Evolutionary conservation across 495 filamentous ascomycete species (phyloP).

Genomic region (Cladorrhinum samala): DNA sequence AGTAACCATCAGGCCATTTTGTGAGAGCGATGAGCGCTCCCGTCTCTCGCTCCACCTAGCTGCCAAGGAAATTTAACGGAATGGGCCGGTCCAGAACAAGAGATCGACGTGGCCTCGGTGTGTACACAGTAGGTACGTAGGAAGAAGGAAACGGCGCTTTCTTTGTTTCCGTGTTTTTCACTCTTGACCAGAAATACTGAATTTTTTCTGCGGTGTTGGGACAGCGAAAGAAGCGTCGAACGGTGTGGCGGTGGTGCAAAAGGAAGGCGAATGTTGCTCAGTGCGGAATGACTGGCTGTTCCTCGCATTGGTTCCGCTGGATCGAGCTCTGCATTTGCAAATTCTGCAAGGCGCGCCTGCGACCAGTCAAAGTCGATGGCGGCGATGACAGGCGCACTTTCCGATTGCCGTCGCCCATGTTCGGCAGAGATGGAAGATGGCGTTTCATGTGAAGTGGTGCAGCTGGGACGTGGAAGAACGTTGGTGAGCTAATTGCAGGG

Average conservation of each 20-base stretch:
- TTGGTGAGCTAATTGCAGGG: slow-evolving; percentile 9
- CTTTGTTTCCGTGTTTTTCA: not conserved
- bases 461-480: too few relatives aligned
- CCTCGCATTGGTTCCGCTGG: too few relatives aligned
- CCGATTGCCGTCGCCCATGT: not conserved
- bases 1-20: not conserved
- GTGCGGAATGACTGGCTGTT: too few relatives aligned
- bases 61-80: slow-evolving; percentile 1
- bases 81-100: slow-evolving; percentile 22
- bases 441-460: not conserved
- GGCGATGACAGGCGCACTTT: slow-evolving; percentile 1
- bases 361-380: too few relatives aligned
- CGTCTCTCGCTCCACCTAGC: not conserved
- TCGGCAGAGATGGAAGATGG: not conserved
- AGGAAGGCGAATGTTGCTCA: too few relatives aligned
- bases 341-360: too few relatives aligned
- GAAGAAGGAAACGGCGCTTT: not conserved
- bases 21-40: too few relatives aligned
- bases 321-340: too few relatives aligned
- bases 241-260: too few relatives aligned
- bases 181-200: too few relatives aligned
- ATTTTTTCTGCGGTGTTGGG: not conserved
- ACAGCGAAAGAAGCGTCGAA: not conserved
- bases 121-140: not conserved
- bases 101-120: slow-evolving; percentile 6